A percentile compares a stretch with the other conserved stretches of the same genome.
phyloP scores from a whole-genome alignment of 306 rosid genomes.

The Coriaria nepalensis region DNA sequence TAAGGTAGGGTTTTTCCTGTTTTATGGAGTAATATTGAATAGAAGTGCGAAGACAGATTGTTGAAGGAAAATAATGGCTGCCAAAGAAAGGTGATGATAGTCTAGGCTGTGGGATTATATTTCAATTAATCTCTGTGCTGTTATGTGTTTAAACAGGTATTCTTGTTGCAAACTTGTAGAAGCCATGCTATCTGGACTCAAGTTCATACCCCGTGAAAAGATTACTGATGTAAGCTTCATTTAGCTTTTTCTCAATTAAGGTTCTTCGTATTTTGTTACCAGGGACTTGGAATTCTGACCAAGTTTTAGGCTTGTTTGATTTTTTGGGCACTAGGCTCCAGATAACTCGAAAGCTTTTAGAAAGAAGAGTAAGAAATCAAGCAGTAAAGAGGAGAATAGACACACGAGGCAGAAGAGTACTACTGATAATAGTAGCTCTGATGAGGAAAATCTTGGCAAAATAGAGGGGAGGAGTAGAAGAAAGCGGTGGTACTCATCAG shows the following conservation, averaged over 20 bases:
- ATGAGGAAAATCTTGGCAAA: slow-evolving; percentile 36
- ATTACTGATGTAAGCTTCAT: slow-evolving; percentile 18
- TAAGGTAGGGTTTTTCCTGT: no score
- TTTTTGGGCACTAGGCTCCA: slow-evolving; percentile 14
- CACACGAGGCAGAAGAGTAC: slow-evolving; percentile 30
- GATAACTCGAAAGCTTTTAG: slow-evolving; percentile 20
- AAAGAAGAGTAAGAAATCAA: slow-evolving; percentile 27
- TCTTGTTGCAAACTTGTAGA: no score
- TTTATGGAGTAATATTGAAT: no score
- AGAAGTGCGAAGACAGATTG: no score
- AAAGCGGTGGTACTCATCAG: slow-evolving; percentile 62
- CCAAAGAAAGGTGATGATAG: no score
- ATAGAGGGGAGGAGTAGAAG: slow-evolving; percentile 41
- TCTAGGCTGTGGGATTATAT: no score
- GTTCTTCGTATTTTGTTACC: background rate
- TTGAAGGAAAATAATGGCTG: no score
- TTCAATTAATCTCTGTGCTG: no score
- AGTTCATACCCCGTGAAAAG: slow-evolving; percentile 30
- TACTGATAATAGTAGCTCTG: slow-evolving; percentile 33
- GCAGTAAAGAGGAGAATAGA: slow-evolving; percentile 19
- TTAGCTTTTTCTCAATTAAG: background rate
- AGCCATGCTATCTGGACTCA: slow-evolving; percentile 42
- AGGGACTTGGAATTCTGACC: background rate
- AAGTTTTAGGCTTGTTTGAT: background rate
- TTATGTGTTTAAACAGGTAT: no score